Percentiles rank a stretch among this genome's conserved stretches.
These are phyloP conservation scores for Myxozyma kluyveri DNA, from an alignment of 805 yeast species.

Conservation along the genomic window DNA sequence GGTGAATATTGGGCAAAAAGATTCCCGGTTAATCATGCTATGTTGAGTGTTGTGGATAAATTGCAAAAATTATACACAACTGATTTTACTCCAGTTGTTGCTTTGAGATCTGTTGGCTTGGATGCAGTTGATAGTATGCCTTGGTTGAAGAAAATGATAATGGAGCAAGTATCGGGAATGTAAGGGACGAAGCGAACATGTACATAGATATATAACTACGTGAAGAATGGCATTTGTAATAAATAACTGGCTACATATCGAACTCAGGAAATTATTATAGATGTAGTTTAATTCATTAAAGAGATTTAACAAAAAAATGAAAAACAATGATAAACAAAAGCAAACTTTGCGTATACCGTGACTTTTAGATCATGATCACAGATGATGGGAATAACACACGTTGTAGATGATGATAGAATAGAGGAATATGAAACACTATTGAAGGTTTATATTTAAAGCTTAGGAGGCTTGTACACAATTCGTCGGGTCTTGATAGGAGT, in stretches of 20 bases:
- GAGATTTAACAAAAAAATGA: too few relatives aligned
- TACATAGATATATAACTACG: not conserved
- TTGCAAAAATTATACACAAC: slow-evolving; percentile 82
- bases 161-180: slow-evolving; percentile 51
- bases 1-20: slow-evolving; percentile 87
- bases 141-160: slow-evolving; percentile 67
- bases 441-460: slow-evolving; percentile 40
- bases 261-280: too few relatives aligned
- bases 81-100: slow-evolving; percentile 69
- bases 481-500: slow-evolving; percentile 91
- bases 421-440: too few relatives aligned
- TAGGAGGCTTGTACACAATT: slow-evolving; percentile 89
- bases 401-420: too few relatives aligned
- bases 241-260: too few relatives aligned
- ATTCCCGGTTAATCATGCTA: slow-evolving; percentile 72
- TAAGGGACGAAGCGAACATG: too few relatives aligned
- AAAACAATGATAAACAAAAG: too few relatives aligned
- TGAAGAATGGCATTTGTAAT: too few relatives aligned
- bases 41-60: slow-evolving; percentile 88
- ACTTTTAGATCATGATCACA: too few relatives aligned
- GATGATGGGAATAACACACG: too few relatives aligned
- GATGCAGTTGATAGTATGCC: slow-evolving; percentile 61
- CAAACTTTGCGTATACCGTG: too few relatives aligned
- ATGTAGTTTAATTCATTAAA: too few relatives aligned
- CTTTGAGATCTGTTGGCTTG: slow-evolving; percentile 72